phyloP scores from a whole-genome alignment of 2,329 filamentous ascomycete genomes.

The Fusarium sp. region DNA sequence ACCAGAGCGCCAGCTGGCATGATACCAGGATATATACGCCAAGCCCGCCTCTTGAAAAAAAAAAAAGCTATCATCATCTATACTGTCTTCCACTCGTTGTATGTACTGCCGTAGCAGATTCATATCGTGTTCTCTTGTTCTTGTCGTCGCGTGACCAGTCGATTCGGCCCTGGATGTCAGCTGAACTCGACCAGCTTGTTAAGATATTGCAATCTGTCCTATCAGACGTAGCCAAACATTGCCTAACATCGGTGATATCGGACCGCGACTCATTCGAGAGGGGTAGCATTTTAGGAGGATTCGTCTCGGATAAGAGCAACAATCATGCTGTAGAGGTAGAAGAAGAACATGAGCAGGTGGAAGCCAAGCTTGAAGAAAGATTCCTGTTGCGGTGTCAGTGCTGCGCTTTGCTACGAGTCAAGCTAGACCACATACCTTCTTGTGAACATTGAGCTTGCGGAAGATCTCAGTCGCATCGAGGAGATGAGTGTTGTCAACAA shows the following conservation, averaged over 20 bases:
- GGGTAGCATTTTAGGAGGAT: slow-evolving; percentile 68
- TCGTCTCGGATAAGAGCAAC: slow-evolving; percentile 97
- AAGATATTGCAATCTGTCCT: slow-evolving; percentile 17
- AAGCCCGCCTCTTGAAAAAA: slow-evolving; percentile 41
- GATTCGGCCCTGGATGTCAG: slow-evolving; percentile 30
- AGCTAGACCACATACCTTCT: slow-evolving; percentile 72
- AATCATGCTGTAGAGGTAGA: slow-evolving; percentile 99
- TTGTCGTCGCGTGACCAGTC: slow-evolving; percentile 32
- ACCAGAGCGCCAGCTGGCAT: slow-evolving; percentile 46
- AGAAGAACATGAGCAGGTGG: slow-evolving; percentile 99
- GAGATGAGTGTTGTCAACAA: slow-evolving; percentile 95
- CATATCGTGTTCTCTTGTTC: slow-evolving; percentile 12
- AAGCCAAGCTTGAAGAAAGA: slow-evolving; percentile 99
- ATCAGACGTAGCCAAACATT: slow-evolving; percentile 5
- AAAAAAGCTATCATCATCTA: slow-evolving; percentile 38
- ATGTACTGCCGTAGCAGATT: slow-evolving; percentile 37
- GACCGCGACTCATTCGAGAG: slow-evolving; percentile 24
- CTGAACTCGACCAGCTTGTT: slow-evolving; percentile 18
- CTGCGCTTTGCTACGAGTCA: not conserved
- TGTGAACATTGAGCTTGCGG: slow-evolving; percentile 97
- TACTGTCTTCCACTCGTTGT: slow-evolving; percentile 41
- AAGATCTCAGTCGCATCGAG: slow-evolving; percentile 99
- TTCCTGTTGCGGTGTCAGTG: slow-evolving; percentile 68
- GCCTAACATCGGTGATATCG: slow-evolving; percentile 13
- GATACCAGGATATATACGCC: slow-evolving; percentile 44